Conservation (phyloP, 192 early-diverging fungal genomes). For the Entomortierella parvispora region DNA sequence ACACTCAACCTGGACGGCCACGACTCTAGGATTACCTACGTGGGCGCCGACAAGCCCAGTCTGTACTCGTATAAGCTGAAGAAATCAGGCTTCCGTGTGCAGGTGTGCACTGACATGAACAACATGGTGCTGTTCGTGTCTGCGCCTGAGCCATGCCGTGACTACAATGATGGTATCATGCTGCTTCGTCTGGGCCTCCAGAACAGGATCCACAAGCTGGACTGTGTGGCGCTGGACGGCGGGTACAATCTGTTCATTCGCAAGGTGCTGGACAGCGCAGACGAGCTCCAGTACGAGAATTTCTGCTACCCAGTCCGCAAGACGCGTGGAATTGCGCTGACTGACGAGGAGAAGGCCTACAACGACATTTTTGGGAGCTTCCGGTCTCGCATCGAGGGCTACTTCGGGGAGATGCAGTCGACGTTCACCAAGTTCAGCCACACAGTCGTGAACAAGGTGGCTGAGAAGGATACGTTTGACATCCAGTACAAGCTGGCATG, state of each 20-base stretch:
- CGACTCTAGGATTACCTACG: conserved; percentile 1
- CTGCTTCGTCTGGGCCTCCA: conserved; percentile 1
- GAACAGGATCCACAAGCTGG: conserved; percentile 1
- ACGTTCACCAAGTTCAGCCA: too few relatives aligned
- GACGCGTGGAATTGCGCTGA: too few relatives aligned
- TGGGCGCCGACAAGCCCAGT: neutral
- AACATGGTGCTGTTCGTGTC: conserved; percentile 1
- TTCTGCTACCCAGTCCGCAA: too few relatives aligned
- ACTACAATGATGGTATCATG: conserved; percentile 13
- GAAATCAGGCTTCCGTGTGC: conserved; percentile 1
- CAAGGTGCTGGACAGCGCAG: neutral
- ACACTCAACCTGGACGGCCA: conserved; percentile 8
- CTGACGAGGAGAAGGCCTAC: too few relatives aligned
- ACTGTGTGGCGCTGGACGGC: conserved; percentile 4
- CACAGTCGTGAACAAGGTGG: too few relatives aligned
- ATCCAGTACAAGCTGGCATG: too few relatives aligned
- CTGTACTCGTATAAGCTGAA: conserved; percentile 23
- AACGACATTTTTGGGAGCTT: too few relatives aligned
- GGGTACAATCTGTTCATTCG: conserved; percentile 12
- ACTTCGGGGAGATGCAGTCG: too few relatives aligned
- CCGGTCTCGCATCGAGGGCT: too few relatives aligned
- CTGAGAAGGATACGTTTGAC: too few relatives aligned
- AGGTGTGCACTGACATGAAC: conserved; percentile 9
- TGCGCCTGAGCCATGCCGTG: conserved; percentile 4
- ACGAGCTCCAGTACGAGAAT: too few relatives aligned